Conservation (phyloP, 2,329 filamentous ascomycete genomes). For the Pseudogymnoascus sp. region DNA sequence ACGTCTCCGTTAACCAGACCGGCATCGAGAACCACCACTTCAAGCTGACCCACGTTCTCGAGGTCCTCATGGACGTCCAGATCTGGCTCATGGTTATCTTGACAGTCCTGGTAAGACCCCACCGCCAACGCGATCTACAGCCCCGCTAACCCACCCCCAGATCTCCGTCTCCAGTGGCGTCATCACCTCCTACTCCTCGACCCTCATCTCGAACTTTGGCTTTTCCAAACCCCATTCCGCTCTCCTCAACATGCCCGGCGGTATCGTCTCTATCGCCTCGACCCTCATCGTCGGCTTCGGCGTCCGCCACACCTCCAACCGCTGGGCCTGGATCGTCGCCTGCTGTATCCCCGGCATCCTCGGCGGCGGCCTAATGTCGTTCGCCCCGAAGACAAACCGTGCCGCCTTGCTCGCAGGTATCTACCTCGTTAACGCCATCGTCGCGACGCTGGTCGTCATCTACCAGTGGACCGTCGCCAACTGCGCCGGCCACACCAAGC, state of each 20-base stretch:
- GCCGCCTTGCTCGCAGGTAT: constrained; percentile 42
- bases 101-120: constrained; percentile 39
- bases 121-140: not conserved
- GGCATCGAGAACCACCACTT: constrained; percentile 45
- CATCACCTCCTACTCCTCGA: constrained; percentile 48
- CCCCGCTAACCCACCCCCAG: constrained; percentile 24
- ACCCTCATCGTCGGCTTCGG: constrained; percentile 42
- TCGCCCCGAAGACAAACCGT: constrained; percentile 39
- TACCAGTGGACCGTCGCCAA: constrained; percentile 43
- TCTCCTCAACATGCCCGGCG: constrained; percentile 49
- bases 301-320: constrained; percentile 39
- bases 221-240: constrained; percentile 40
- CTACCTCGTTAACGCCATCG: constrained; percentile 44
- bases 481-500: constrained; percentile 43
- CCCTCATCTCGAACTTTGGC: constrained; percentile 42
- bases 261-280: constrained; percentile 45
- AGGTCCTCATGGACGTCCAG: constrained; percentile 44
- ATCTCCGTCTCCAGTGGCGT: constrained; percentile 47
- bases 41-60: constrained; percentile 40
- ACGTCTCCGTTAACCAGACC: constrained; percentile 48
- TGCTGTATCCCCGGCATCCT: constrained; percentile 40
- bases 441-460: constrained; percentile 39
- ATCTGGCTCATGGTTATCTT: constrained; percentile 43
- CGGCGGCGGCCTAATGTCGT: constrained; percentile 43
- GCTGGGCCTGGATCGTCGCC: constrained; percentile 43